Evolutionary conservation across 345 rosid species (phyloP), one percentile per base, ranked within the genome.

Genomic region (Angophora floribunda): DNA sequence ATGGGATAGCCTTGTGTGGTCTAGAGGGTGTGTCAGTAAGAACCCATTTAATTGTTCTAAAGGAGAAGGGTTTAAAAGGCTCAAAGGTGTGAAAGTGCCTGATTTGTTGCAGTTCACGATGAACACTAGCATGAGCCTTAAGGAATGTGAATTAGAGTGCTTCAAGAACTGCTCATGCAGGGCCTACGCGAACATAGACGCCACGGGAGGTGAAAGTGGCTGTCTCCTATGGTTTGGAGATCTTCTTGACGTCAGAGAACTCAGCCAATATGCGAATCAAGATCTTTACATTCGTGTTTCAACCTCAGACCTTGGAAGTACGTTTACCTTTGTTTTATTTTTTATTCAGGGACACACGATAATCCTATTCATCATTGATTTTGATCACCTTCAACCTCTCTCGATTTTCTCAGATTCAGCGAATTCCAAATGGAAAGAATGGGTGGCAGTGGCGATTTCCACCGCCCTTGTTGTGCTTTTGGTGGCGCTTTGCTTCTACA

Each of bases 1-100:
- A 19, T 89, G 88, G 93, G 53, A 84, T 47, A 55, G 70, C 24
- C 9, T 89, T 36, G 89, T 88, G 50, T n/a, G 49, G 47, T 28
- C 86, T 3, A 92, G 67, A 1, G 92, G 92, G 4, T 91, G 93
- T 85, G 87, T 87, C 24, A 78, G 90, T 87, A 88, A 90, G 63
- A 85, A 52, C 13, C 85, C 57, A 13, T 26, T 82, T 8, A 26
- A 50, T 28, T 89, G 90, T 52, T 89, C 67, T 61, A 61, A 28
- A 61, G 67, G 67, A 61, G 67, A 61, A 59, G 65, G n/a, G 65
- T 59, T 24, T 51, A 21, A 86, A 52, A 87, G 59, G 87, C 57
- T 85, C 45, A 45, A 51, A 1, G 67, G 75, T 11, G 32, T 90
- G 79, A 91, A 91, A 88, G 26, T 89, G 30, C 92, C 92, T 10